A percentile compares a stretch with the other conserved stretches of the same genome.
phyloP scores from a whole-genome alignment of 2,329 filamentous ascomycete species.

The Lecanosticta acicola region DNA sequence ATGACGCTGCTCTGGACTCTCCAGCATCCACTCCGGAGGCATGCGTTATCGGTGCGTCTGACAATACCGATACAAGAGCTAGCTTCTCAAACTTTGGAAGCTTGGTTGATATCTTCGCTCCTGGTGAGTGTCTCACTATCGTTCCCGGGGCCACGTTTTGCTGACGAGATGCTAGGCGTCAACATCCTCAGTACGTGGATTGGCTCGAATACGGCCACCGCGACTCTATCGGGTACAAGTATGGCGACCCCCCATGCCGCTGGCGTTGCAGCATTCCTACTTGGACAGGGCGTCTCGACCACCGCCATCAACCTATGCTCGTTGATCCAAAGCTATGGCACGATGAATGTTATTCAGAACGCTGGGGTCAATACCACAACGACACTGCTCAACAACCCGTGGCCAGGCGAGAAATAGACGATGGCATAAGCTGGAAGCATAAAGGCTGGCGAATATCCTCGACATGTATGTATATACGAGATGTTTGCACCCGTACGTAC shows the following conservation, averaged over 20 bases:
- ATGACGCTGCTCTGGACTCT: slow-evolving; percentile 27
- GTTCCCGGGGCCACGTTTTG: not conserved
- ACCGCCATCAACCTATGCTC: slow-evolving; percentile 43
- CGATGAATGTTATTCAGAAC: no score
- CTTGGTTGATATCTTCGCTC: slow-evolving; percentile 39
- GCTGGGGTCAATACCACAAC: no score
- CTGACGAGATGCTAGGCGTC: slow-evolving; percentile 20
- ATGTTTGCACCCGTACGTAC: no score
- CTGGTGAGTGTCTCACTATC: slow-evolving; percentile 33
- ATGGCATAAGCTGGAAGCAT: no score
- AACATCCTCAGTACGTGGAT: slow-evolving; percentile 45
- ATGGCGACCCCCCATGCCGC: slow-evolving; percentile 65
- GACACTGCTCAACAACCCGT: no score
- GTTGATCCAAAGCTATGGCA: slow-evolving; percentile 43
- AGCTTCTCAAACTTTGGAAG: slow-evolving; percentile 39
- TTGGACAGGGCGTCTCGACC: slow-evolving; percentile 45
- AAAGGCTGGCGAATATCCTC: no score
- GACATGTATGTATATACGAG: no score
- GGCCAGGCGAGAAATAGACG: no score
- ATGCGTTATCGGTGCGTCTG: slow-evolving; percentile 35
- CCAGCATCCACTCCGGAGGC: slow-evolving; percentile 32
- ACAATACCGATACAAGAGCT: slow-evolving; percentile 31
- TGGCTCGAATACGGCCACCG: slow-evolving; percentile 40
- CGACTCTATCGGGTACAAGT: slow-evolving; percentile 53
- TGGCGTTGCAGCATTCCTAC: slow-evolving; percentile 63